Percentiles rank a stretch among this genome's conserved stretches.
Conservation (phyloP, 192 early-diverging fungal genomes). For the Coemansia sp. region DNA sequence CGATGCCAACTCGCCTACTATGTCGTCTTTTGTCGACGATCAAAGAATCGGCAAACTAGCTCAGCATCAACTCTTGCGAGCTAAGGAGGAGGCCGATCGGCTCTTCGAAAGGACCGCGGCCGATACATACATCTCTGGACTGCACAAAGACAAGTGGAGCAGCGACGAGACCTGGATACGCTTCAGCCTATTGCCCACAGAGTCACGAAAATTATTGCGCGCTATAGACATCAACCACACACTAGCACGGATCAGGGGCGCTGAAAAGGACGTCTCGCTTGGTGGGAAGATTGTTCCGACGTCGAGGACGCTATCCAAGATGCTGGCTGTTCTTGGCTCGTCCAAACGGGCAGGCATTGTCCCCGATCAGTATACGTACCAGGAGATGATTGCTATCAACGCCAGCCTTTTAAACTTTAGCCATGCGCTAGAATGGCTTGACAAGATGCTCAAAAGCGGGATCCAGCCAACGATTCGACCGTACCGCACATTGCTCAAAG, state of each 20-base stretch:
- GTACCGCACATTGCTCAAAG: constrained; percentile 47
- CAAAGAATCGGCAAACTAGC: not conserved
- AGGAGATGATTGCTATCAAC: constrained; percentile 49
- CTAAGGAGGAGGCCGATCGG: not conserved
- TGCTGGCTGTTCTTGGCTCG: constrained; percentile 25
- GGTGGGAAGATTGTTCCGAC: constrained; percentile 9
- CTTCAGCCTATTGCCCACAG: constrained; percentile 21
- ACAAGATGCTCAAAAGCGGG: constrained; percentile 29
- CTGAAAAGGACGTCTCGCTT: not conserved
- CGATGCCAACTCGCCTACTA: not conserved
- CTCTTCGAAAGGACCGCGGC: constrained; percentile 12
- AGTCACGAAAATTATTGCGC: constrained; percentile 21
- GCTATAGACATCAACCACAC: constrained; percentile 44
- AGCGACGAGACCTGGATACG: constrained; percentile 37
- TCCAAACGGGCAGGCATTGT: constrained; percentile 14
- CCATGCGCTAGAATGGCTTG: constrained; percentile 29
- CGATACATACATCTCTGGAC: constrained; percentile 13
- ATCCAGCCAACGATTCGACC: constrained; percentile 38
- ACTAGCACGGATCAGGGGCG: constrained; percentile 26
- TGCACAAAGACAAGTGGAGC: constrained; percentile 33
- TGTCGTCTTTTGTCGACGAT: not conserved
- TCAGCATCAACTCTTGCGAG: not conserved
- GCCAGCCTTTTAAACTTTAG: constrained; percentile 33
- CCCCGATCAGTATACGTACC: constrained; percentile 43
- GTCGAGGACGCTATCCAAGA: constrained; percentile 22